phyloP scores from a whole-genome alignment of 1,284 basidiomycete genomes.

The Macrocybe sp. region DNA sequence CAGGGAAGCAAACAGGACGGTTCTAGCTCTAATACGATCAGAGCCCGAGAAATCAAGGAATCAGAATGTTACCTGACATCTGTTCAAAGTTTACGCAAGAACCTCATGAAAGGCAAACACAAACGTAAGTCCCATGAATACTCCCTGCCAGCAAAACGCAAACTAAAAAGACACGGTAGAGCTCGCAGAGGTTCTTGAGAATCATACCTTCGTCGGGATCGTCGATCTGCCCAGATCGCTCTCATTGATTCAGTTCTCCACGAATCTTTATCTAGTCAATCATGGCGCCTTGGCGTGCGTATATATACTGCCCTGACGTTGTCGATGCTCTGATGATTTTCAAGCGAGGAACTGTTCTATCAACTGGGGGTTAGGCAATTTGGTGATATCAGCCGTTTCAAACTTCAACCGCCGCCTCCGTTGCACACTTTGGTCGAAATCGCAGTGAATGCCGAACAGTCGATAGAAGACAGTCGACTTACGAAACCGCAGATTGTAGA shows the following conservation, averaged over 20 bases:
- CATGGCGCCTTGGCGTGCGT: conserved; percentile 78
- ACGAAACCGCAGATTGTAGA: conserved; percentile 62
- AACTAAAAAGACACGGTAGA: conserved; percentile 37
- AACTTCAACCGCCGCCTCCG: conserved; percentile 79
- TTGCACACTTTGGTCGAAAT: conserved; percentile 71
- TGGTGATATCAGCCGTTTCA: conserved; percentile 72
- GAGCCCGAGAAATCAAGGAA: conserved; percentile 62
- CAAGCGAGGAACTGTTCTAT: conserved; percentile 92
- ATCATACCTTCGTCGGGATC: conserved; percentile 92
- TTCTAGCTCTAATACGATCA: conserved; percentile 17
- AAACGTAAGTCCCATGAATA: conserved; percentile 44
- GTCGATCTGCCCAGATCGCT: conserved; percentile 75
- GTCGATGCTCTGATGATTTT: neutral
- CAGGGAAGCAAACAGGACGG: conserved; percentile 14
- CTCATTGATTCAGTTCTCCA: conserved; percentile 85
- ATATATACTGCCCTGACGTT: conserved; percentile 3
- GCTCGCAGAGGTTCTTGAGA: conserved; percentile 77
- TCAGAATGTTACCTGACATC: conserved; percentile 81
- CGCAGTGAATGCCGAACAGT: conserved; percentile 74
- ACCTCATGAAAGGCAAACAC: conserved; percentile 60
- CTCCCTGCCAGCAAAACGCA: neutral
- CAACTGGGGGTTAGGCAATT: conserved; percentile 93
- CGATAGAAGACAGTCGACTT: conserved; percentile 42
- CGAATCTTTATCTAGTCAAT: conserved; percentile 86
- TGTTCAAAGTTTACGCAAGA: conserved; percentile 64